Evolutionary conservation across 164 flowering plant species (phyloP).

Genomic region (Magnolia officinalis): DNA sequence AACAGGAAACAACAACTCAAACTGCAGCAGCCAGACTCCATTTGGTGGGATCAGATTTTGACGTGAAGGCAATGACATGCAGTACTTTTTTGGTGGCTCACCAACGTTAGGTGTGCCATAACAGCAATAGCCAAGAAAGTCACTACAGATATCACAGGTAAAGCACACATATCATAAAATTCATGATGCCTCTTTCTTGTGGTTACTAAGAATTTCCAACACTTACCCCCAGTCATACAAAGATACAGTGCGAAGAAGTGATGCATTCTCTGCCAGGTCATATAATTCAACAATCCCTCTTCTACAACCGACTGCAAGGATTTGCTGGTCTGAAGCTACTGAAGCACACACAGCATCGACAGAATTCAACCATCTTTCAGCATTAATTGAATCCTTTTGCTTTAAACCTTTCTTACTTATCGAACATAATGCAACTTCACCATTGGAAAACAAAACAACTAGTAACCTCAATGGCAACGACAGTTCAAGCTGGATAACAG

Average conservation of each 20-base stretch:
- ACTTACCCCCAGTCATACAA: constrained; percentile 98
- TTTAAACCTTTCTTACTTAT: constrained; percentile 82
- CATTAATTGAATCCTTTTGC: constrained; percentile 58
- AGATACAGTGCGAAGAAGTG: constrained; percentile 78
- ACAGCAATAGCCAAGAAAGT: neutral
- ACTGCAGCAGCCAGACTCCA: neutral
- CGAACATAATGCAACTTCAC: constrained; percentile 65
- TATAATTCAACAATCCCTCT: constrained; percentile 85
- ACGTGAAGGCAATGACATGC: neutral
- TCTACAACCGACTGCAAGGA: constrained; percentile 87
- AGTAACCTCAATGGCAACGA: constrained; percentile 60
- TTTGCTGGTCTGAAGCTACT: constrained; percentile 77
- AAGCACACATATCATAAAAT: neutral
- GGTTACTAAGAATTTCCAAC: neutral
- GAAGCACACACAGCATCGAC: constrained; percentile 83
- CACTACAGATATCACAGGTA: neutral
- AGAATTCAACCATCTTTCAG: constrained; percentile 57
- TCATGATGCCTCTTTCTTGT: neutral
- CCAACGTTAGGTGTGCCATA: neutral
- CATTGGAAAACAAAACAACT: constrained; percentile 66
- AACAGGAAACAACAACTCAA: neutral
- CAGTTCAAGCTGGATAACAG: constrained; percentile 71
- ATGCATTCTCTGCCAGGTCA: constrained; percentile 66
- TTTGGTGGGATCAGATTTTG: too few species aligned
- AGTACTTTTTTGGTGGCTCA: neutral